A percentile compares a stretch with the other conserved stretches of the same genome.
Evolutionary conservation across 257 asterid genomes (phyloP).

Genomic region (Fraxinus pennsylvanica): DNA sequence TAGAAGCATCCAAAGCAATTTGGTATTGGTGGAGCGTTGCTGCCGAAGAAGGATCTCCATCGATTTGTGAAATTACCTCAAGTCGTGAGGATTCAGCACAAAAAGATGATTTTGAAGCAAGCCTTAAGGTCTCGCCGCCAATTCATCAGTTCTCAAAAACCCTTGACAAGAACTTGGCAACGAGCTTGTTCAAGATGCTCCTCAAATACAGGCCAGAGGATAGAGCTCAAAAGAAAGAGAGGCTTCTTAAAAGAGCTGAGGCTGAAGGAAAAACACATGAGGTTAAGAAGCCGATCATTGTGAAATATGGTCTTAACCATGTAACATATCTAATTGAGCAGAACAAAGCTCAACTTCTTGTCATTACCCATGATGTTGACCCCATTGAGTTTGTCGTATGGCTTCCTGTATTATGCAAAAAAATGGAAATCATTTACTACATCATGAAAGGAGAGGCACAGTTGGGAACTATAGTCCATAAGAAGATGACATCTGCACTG

Average conservation of each 20-base stretch:
- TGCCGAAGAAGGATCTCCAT: slow-evolving; percentile 60
- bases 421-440: slow-evolving; percentile 52
- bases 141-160: slow-evolving; percentile 61
- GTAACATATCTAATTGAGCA: slow-evolving; percentile 54
- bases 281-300: slow-evolving; percentile 46
- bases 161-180: slow-evolving; percentile 50
- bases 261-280: slow-evolving; percentile 46
- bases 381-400: slow-evolving; percentile 57
- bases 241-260: slow-evolving; percentile 33
- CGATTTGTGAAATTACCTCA: slow-evolving; percentile 60
- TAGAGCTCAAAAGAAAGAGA: too few species aligned
- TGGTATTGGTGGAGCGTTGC: slow-evolving; percentile 57
- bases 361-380: slow-evolving; percentile 57
- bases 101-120: slow-evolving; percentile 51
- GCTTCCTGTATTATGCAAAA: slow-evolving; percentile 59
- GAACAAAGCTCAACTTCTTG: slow-evolving; percentile 55
- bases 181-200: slow-evolving; percentile 45
- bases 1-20: slow-evolving; percentile 60
- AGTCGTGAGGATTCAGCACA: slow-evolving; percentile 56
- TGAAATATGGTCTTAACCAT: slow-evolving; percentile 53
- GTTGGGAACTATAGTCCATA: slow-evolving; percentile 53
- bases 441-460: slow-evolving; percentile 54
- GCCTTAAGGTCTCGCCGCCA: slow-evolving; percentile 53
- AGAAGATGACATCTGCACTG: slow-evolving; percentile 51
- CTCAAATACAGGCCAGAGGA: slow-evolving; percentile 51